These are phyloP conservation scores for Crithidia fasciculata DNA, from an alignment of 208 protist genomes.

Conservation along the genomic window DNA sequence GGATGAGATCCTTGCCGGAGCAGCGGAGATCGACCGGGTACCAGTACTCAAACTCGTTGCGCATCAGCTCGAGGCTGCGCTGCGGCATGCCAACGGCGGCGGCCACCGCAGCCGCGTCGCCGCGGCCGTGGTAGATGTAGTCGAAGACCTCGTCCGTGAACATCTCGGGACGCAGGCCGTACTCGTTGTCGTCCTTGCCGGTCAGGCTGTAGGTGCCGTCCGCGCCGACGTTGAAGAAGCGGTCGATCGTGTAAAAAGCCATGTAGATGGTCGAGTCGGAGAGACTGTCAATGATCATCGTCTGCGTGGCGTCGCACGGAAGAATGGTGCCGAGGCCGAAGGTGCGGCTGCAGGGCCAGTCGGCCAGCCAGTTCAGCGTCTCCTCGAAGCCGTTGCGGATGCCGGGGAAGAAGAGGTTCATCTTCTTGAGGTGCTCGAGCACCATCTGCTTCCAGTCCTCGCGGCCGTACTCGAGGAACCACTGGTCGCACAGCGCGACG, in stretches of 20 bases:
- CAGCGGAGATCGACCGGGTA: slow-evolving; percentile 99
- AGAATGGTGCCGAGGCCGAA: slow-evolving; percentile 99
- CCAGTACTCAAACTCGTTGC: slow-evolving; percentile 98
- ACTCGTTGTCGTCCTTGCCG: slow-evolving; percentile 60
- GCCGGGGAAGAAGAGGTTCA: slow-evolving; percentile 95
- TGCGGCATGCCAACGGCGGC: slow-evolving; percentile 60
- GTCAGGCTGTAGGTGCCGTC: slow-evolving; percentile 59
- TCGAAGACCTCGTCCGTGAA: slow-evolving; percentile 95
- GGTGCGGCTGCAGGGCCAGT: slow-evolving; percentile 99
- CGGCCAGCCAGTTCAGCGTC: slow-evolving; percentile 97
- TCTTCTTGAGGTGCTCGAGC: slow-evolving; percentile 77
- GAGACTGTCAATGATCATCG: slow-evolving; percentile 99
- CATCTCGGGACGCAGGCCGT: slow-evolving; percentile 93
- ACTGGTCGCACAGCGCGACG: slow-evolving; percentile 98
- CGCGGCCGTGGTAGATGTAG: slow-evolving; percentile 92
- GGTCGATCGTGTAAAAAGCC: slow-evolving; percentile 99
- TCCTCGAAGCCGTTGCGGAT: slow-evolving; percentile 93
- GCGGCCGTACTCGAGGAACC: slow-evolving; percentile 99
- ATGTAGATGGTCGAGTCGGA: slow-evolving; percentile 99
- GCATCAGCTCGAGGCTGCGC: slow-evolving; percentile 85
- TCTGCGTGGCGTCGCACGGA: slow-evolving; percentile 92
- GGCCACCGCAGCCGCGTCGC: slow-evolving; percentile 61
- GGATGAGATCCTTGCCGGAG: slow-evolving; percentile 99
- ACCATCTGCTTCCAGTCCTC: slow-evolving; percentile 95
- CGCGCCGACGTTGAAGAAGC: slow-evolving; percentile 94